Conservation (phyloP, 345 rosid species). For the Eutrema heterophyllum region DNA sequence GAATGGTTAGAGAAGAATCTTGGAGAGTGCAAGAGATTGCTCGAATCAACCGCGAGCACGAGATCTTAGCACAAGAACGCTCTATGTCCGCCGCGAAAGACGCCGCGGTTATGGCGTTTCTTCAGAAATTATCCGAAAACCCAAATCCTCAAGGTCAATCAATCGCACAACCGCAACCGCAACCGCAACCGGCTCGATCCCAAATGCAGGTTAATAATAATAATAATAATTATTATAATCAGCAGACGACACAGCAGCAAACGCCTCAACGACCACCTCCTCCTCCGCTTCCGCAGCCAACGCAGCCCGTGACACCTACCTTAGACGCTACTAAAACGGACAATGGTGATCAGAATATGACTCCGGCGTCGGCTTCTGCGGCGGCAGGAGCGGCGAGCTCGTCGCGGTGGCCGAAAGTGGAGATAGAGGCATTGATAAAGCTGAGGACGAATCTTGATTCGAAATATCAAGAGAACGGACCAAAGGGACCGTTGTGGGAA, state of each 20-base stretch:
- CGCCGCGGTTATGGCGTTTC: slow-evolving; percentile 63
- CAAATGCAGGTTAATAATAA: background rate
- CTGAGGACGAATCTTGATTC: slow-evolving; percentile 41
- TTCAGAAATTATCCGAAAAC: slow-evolving; percentile 63
- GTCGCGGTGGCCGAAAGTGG: slow-evolving; percentile 54
- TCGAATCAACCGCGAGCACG: slow-evolving; percentile 55
- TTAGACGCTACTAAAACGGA: slow-evolving; percentile 22
- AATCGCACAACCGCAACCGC: slow-evolving; percentile 7
- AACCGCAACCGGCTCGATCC: slow-evolving; percentile 9
- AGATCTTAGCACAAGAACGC: slow-evolving; percentile 69
- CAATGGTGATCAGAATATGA: slow-evolving; percentile 29
- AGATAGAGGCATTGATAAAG: slow-evolving; percentile 44
- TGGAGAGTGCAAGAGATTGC: slow-evolving; percentile 78
- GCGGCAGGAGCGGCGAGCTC: slow-evolving; percentile 25
- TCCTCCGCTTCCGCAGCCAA: background rate
- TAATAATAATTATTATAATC: no score
- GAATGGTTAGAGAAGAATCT: slow-evolving; percentile 63
- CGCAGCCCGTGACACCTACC: background rate
- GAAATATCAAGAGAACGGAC: slow-evolving; percentile 49
- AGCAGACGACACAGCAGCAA: background rate
- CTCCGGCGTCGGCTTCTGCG: slow-evolving; percentile 7
- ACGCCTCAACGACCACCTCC: slow-evolving; percentile 1
- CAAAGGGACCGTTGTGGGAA: slow-evolving; percentile 77
- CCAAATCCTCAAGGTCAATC: background rate
- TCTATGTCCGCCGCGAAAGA: slow-evolving; percentile 68